Conservation (phyloP, 441 rosid genomes). For the Populus tomentosa region DNA sequence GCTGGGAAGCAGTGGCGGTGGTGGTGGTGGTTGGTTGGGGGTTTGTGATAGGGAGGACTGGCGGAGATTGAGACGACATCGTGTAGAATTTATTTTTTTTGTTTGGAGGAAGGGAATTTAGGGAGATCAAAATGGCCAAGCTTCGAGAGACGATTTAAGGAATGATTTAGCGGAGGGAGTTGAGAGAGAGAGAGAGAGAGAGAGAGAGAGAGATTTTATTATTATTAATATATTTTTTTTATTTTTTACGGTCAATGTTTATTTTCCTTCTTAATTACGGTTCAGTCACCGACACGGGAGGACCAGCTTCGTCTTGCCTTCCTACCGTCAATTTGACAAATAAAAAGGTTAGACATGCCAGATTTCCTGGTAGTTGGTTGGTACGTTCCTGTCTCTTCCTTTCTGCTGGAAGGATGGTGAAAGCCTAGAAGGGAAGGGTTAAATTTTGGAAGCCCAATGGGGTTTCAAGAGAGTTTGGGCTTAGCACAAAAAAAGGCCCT, state of each 20-base stretch:
- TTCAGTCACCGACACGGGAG: background rate
- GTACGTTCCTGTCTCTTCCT: too few relatives aligned
- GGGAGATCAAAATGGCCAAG: background rate
- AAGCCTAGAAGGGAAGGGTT: background rate
- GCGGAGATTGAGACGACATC: constrained; percentile 34
- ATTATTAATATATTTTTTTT: too few relatives aligned
- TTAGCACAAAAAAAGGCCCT: background rate
- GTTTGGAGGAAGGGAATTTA: constrained; percentile 1
- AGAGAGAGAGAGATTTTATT: too few relatives aligned
- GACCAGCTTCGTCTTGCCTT: too few relatives aligned
- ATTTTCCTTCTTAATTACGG: background rate
- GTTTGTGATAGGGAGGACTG: constrained; percentile 36
- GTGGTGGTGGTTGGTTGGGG: constrained; percentile 19
- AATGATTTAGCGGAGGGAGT: background rate
- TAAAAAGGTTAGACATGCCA: background rate
- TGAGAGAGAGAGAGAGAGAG: too few relatives aligned
- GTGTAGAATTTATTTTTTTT: background rate
- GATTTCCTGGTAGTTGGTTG: background rate
- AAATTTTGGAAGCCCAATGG: background rate
- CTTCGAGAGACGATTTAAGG: background rate
- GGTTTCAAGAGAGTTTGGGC: background rate
- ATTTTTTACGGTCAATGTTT: background rate
- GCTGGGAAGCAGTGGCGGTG: constrained; percentile 12
- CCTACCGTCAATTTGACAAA: background rate
- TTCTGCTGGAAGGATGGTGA: background rate